phyloP scores from a whole-genome alignment of 805 yeast species.

The Danielia oregonensis region DNA sequence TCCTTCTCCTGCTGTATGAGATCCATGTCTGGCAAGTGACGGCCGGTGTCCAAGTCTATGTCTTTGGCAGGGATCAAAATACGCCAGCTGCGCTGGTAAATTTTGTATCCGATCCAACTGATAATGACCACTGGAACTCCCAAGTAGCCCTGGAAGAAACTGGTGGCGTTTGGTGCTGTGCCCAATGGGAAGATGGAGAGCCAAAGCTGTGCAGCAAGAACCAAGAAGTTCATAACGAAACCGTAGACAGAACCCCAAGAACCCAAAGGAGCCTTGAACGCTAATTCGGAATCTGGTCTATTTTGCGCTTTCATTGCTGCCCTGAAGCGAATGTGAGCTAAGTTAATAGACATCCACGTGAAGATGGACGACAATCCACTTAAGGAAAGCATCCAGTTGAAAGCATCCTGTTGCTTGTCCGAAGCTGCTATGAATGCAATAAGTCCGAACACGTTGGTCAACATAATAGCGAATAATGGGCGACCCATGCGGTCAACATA shows the following conservation, averaged over 20 bases:
- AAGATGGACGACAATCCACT: constrained; percentile 4
- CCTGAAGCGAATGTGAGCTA: constrained; percentile 5
- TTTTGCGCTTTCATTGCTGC: constrained; percentile 1
- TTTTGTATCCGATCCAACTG: constrained; percentile 52
- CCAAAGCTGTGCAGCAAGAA: constrained; percentile 79
- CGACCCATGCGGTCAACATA: constrained; percentile 5
- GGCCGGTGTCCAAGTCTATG: constrained; percentile 30
- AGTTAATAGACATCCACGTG: constrained; percentile 4
- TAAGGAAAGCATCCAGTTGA: constrained; percentile 3
- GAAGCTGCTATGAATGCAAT: constrained; percentile 4
- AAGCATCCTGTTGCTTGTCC: constrained; percentile 1
- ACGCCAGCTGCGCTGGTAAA: constrained; percentile 35
- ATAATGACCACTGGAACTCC: constrained; percentile 57
- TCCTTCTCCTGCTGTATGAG: constrained; percentile 24
- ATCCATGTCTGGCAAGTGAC: constrained; percentile 28
- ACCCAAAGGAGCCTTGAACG: constrained; percentile 1
- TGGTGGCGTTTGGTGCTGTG: constrained; percentile 45
- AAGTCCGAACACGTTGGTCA: constrained; percentile 2
- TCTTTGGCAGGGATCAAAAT: constrained; percentile 23
- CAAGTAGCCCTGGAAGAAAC: constrained; percentile 61
- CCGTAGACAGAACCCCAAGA: constrained; percentile 3
- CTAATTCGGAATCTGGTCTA: neutral
- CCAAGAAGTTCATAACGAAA: constrained; percentile 39
- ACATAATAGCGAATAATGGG: constrained; percentile 3
- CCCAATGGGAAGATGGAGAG: constrained; percentile 71